Evolutionary conservation across 2,329 filamentous ascomycete genomes (phyloP), one percentile per base, ranked within the genome.

Genomic region (Phymatotrichopsis omnivora): DNA sequence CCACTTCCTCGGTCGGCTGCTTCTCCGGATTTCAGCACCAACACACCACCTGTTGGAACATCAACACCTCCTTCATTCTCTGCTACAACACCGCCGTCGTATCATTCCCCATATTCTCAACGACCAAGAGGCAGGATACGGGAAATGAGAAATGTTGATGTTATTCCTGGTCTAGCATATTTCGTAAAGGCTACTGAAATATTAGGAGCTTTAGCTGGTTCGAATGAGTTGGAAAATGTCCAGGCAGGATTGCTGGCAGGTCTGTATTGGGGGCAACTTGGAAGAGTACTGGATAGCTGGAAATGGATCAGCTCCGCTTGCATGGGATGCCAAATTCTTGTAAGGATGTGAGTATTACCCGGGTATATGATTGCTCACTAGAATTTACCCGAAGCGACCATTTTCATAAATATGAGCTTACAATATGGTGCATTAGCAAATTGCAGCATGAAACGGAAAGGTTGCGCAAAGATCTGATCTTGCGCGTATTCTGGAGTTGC

Each of bases 401-500:
- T n/a, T n/a, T n/a, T n/a, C n/a, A n/a, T n/a, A 56, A 37, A 39
- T 10, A 35, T 11, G 17, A 35, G 35, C 25, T 17, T 10, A n/a
- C n/a, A n/a, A n/a, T n/a, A n/a, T 30, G 24, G 10, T 6, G 22
- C 34, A 12, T 40, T 40, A 54, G 52, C 46, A 53, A 50, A 37
- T 20, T 56, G 32, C 31, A 43, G 25, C 32, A 28, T n/a, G 52
- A 63, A 25, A 56, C 64, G 63, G 29, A 69, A 67, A 29, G 63
- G 61, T 25, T 54, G 46, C 56, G 67, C 34, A 73, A 79, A 57
- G 84, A 86, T 59, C 70, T 80, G 45, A 69, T 81, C 27, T 69
- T 81, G 11, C 73, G 93, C 56, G 81, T 85, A 0, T 95, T 87
- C 58, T 96, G 89, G 89, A 91, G 87, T 6, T 93, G 85, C 61